Evolutionary conservation across 345 rosid genomes (phyloP), one percentile per base, ranked within the genome.

Genomic region (Theobroma cacao): DNA sequence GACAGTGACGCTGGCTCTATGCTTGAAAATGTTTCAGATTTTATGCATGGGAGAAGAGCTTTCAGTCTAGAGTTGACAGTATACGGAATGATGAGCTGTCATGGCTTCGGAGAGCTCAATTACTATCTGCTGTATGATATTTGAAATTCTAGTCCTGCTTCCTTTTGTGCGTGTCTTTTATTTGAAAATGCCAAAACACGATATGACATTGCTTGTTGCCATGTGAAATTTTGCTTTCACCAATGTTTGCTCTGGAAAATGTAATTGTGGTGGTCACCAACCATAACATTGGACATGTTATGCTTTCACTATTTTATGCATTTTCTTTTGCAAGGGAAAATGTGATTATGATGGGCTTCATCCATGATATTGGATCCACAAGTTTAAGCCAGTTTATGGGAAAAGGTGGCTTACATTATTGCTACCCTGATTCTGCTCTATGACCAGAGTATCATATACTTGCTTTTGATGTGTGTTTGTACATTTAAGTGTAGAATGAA

Each of bases 31-130:
- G 63, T 84, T 65, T 73, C 84, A 96, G 99, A 84, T 92, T 97
- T 78, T 96, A 94, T 86, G 97, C 97, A 40, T 96, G 99, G 99
- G 99, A 96, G 81, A 86, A 82, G 82, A 96, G 98, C 85, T 94
- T 96, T 82, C 97, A 91, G 82, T 79, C 87, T 69, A 89, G 93
- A 80, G 86, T 94, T 79, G 88, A 89, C 82, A 87, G 77, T 36
- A 88, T 92, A 43, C 88, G 98, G 55, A 77, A 80, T 78, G 94
- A 92, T 63, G 99, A 96, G 78, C 88, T 96, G 59, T 90, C 90
- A 77, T 94, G 99, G 98, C 91, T 92, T 83, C 93, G 94, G 15
- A 91, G 85, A 86, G 97, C 97, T 34, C 94, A 93, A 65, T 79
- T 92, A 45, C 83, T 96, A 56, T 88, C 95, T 77, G 93, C 97